Evolutionary conservation across 1,284 basidiomycete species (phyloP).

Genomic region (Leccinum fallax): DNA sequence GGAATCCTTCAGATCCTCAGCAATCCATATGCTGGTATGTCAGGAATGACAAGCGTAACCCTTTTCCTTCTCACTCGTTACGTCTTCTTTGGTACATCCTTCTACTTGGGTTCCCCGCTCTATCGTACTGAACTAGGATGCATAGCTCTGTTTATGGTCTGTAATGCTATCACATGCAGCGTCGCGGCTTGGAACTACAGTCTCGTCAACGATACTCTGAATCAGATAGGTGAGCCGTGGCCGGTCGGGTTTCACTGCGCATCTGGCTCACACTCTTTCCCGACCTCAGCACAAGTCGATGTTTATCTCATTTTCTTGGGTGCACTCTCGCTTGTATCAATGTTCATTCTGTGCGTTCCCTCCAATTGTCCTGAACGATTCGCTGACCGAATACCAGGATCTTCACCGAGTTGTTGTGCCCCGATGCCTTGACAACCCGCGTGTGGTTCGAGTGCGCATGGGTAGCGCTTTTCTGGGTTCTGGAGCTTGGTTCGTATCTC

Average conservation of each 20-base stretch:
- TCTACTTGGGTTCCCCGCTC: background rate
- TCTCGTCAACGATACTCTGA: slow-evolving; percentile 40
- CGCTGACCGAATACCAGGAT: slow-evolving; percentile 43
- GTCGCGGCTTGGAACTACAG: slow-evolving; percentile 71
- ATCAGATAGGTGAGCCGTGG: slow-evolving; percentile 38
- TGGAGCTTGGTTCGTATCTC: slow-evolving; percentile 59
- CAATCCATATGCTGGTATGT: slow-evolving; percentile 33
- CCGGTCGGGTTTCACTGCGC: background rate
- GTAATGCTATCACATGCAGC: slow-evolving; percentile 65
- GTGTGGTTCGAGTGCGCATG: slow-evolving; percentile 76
- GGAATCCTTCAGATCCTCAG: slow-evolving; percentile 16
- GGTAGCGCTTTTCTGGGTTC: slow-evolving; percentile 56
- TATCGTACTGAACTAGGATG: slow-evolving; percentile 11
- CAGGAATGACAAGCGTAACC: slow-evolving; percentile 22
- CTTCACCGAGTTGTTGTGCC: slow-evolving; percentile 59
- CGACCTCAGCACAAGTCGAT: slow-evolving; percentile 50
- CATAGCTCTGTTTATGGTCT: slow-evolving; percentile 61
- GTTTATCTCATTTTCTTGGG: slow-evolving; percentile 65
- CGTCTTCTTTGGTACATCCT: slow-evolving; percentile 49
- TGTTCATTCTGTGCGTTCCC: slow-evolving; percentile 59
- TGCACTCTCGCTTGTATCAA: slow-evolving; percentile 54
- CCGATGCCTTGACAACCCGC: slow-evolving; percentile 52
- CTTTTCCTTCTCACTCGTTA: slow-evolving; percentile 47
- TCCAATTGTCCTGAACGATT: background rate
- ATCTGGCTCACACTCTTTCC: background rate